Percentiles rank a stretch among this genome's conserved stretches.
These are phyloP conservation scores for Trichoderma virens DNA, from an alignment of 495 filamentous ascomycete species.

Conservation along the genomic window DNA sequence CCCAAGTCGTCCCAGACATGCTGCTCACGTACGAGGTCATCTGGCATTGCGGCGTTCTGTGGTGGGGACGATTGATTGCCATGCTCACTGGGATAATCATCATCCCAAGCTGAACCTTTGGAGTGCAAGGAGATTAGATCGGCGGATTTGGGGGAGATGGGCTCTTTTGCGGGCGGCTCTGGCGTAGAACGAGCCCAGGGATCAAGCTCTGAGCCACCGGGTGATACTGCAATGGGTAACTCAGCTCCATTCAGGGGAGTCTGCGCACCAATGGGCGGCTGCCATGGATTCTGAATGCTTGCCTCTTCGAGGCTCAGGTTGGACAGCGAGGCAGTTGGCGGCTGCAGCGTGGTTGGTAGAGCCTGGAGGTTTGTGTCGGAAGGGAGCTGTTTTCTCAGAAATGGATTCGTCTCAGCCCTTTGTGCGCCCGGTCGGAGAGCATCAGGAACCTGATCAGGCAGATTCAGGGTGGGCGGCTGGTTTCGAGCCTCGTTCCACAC, in stretches of 20 bases:
- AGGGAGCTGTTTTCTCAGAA: constrained; percentile 27
- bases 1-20: not conserved
- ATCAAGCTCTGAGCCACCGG: constrained; percentile 7
- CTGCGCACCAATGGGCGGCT: constrained; percentile 30
- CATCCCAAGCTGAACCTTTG: not conserved
- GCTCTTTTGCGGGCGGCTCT: constrained; percentile 10
- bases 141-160: not conserved
- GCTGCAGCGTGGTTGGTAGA: constrained; percentile 12
- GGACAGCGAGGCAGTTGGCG: constrained; percentile 25
- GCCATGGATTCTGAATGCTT: constrained; percentile 43
- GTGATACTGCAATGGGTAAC: not conserved
- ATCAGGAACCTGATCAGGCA: constrained; percentile 20
- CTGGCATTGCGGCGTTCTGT: not conserved
- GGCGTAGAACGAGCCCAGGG: constrained; percentile 14
- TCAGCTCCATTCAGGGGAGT: constrained; percentile 12
- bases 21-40: not conserved
- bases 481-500: constrained; percentile 16
- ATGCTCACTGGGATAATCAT: not conserved
- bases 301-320: constrained; percentile 32
- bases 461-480: not conserved
- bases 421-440: constrained; percentile 27
- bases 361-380: constrained; percentile 10
- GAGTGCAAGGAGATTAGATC: not conserved
- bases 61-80: not conserved
- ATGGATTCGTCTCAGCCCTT: constrained; percentile 44